Evolutionary conservation across 2,329 filamentous ascomycete genomes (phyloP).

Genomic region (Plectosphaerella sp.): DNA sequence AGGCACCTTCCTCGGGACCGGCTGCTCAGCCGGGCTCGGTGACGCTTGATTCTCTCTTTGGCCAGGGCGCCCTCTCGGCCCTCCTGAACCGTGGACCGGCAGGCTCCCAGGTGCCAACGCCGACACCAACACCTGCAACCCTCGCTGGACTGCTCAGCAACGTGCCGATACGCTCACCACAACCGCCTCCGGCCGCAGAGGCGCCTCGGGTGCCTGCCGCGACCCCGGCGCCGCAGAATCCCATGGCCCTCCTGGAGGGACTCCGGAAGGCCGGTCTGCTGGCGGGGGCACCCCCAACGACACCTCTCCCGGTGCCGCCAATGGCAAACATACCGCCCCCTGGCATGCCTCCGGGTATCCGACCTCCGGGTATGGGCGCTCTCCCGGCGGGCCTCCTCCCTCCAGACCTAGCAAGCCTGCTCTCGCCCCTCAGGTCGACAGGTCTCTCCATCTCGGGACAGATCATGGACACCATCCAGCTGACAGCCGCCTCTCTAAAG

Average conservation of each 20-base stretch:
- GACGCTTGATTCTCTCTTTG: slow-evolving; percentile 56
- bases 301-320: slow-evolving; percentile 25
- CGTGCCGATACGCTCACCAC: slow-evolving; percentile 45
- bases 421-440: slow-evolving; percentile 19
- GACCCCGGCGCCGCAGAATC: slow-evolving; percentile 31
- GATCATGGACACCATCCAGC: slow-evolving; percentile 45
- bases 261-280: slow-evolving; percentile 66
- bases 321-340: background rate
- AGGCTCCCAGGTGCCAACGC: slow-evolving; percentile 40
- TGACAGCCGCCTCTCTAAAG: slow-evolving; percentile 67
- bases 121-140: slow-evolving; percentile 33
- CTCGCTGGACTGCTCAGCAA: background rate
- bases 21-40: slow-evolving; percentile 19
- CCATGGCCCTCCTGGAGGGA: slow-evolving; percentile 61
- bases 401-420: slow-evolving; percentile 28
- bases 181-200: slow-evolving; percentile 31
- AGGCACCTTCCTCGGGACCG: slow-evolving; percentile 15
- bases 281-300: slow-evolving; percentile 33
- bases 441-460: slow-evolving; percentile 12
- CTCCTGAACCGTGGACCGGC: slow-evolving; percentile 50
- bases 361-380: slow-evolving; percentile 20
- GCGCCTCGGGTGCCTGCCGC: slow-evolving; percentile 30
- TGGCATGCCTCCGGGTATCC: slow-evolving; percentile 8
- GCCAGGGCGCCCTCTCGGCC: slow-evolving; percentile 54
- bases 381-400: slow-evolving; percentile 23